A percentile compares a stretch with the other conserved stretches of the same genome.
These are phyloP conservation scores for Trichophyton mentagrophytes DNA, from an alignment of 2,329 filamentous ascomycete species.

Conservation along the genomic window DNA sequence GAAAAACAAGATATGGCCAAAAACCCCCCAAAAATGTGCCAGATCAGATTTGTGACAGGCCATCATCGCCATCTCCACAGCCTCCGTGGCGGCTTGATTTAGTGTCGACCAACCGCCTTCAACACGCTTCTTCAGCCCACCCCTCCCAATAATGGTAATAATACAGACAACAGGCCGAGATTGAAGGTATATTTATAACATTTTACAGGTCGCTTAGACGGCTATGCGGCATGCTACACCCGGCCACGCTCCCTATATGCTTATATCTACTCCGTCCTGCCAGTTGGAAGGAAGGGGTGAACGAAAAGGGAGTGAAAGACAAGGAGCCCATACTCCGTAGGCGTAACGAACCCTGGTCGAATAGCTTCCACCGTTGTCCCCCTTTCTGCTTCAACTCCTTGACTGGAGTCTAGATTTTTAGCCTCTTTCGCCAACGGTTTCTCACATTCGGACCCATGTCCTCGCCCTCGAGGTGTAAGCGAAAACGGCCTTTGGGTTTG, in stretches of 20 bases:
- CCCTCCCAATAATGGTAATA: neutral
- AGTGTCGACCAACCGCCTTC: neutral
- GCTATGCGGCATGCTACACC: neutral
- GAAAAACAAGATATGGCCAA: no score
- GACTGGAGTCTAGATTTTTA: neutral
- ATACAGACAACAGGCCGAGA: neutral
- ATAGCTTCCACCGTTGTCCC: neutral
- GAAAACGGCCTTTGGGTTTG: conserved; percentile 1
- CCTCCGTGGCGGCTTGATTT: neutral
- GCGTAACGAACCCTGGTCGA: neutral
- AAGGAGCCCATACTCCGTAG: neutral
- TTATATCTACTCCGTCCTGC: neutral
- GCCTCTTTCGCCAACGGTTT: conserved; percentile 2
- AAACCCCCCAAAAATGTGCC: neutral
- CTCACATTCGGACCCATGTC: neutral
- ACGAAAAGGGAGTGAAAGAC: neutral
- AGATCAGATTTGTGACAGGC: conserved; percentile 1
- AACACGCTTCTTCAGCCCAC: neutral
- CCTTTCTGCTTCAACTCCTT: neutral
- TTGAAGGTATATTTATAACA: neutral
- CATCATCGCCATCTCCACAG: neutral
- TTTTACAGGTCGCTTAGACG: neutral
- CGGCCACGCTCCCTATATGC: neutral
- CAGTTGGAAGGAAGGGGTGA: neutral
- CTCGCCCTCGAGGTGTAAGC: neutral